These are phyloP conservation scores for Fusarium caatingaense DNA, from an alignment of 2,329 filamentous ascomycete genomes.

Conservation along the genomic window DNA sequence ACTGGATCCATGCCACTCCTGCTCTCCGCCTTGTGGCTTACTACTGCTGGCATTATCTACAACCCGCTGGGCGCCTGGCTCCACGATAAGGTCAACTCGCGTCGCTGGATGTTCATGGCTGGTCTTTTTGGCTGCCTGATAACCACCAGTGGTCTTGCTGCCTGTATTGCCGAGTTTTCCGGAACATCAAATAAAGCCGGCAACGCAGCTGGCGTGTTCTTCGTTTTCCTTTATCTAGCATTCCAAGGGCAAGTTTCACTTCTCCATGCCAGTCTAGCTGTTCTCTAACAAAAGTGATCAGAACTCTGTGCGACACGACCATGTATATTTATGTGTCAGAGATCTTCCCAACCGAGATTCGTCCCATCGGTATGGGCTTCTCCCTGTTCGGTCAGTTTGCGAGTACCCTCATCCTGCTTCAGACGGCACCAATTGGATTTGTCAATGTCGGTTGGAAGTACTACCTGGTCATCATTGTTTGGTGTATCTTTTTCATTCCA, in stretches of 20 bases:
- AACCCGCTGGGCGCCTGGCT: slow-evolving; percentile 62
- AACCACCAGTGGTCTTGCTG: slow-evolving; percentile 49
- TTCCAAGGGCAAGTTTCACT: slow-evolving; percentile 53
- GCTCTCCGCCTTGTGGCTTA: slow-evolving; percentile 55
- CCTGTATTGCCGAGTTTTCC: slow-evolving; percentile 51
- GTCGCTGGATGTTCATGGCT: slow-evolving; percentile 56
- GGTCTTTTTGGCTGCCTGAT: slow-evolving; percentile 56
- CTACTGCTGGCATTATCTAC: slow-evolving; percentile 60
- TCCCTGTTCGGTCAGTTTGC: slow-evolving; percentile 62
- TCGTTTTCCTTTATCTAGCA: slow-evolving; percentile 59
- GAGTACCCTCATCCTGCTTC: slow-evolving; percentile 58
- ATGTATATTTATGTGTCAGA: slow-evolving; percentile 54
- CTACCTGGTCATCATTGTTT: slow-evolving; percentile 59
- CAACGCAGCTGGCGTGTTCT: slow-evolving; percentile 55
- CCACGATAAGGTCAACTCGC: slow-evolving; percentile 58
- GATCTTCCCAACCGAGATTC: slow-evolving; percentile 59
- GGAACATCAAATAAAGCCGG: slow-evolving; percentile 54
- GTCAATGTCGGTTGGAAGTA: slow-evolving; percentile 61
- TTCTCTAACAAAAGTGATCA: background rate
- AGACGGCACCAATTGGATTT: slow-evolving; percentile 54
- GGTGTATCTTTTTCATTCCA: slow-evolving; percentile 49
- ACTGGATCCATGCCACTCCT: slow-evolving; percentile 55
- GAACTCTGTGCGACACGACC: slow-evolving; percentile 54
- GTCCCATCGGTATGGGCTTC: slow-evolving; percentile 63
- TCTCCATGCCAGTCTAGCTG: too few species aligned